Evolutionary conservation across 495 filamentous ascomycete genomes (phyloP).

Genomic region (Podospora tetraspora): DNA sequence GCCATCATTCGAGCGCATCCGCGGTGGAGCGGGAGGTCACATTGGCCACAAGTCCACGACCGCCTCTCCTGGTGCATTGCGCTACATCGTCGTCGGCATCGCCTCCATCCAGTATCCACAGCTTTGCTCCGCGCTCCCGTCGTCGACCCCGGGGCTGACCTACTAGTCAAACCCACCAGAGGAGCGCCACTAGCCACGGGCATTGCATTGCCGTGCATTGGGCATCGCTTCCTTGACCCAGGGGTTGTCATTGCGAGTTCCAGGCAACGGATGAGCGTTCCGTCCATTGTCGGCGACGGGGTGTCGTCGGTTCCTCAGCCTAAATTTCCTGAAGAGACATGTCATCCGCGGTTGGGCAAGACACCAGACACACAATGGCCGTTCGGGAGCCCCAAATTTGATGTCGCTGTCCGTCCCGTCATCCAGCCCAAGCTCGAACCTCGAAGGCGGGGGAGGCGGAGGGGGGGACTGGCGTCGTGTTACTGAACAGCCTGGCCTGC

Average conservation of each 20-base stretch:
- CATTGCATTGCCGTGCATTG: background rate
- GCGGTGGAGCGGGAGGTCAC: background rate
- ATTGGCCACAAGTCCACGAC: background rate
- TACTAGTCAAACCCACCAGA: background rate
- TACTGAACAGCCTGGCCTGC: background rate
- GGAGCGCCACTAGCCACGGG: background rate
- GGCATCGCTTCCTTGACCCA: background rate
- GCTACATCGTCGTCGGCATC: background rate
- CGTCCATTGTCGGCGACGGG: background rate
- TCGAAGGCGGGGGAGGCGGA: background rate
- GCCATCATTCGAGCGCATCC: slow-evolving; percentile 3
- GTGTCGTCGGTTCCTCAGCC: slow-evolving; percentile 7
- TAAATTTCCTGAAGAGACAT: slow-evolving; percentile 7
- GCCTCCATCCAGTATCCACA: background rate
- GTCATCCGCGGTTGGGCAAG: background rate
- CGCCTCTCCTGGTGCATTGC: background rate
- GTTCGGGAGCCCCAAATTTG: slow-evolving; percentile 18
- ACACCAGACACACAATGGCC: background rate
- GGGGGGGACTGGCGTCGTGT: background rate
- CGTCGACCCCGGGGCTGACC: background rate
- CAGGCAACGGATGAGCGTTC: background rate
- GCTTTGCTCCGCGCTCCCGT: background rate
- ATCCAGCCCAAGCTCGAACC: background rate
- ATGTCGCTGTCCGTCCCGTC: slow-evolving; percentile 1
- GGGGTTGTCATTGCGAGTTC: background rate